These are phyloP conservation scores for Eimeria falciformis DNA, from an alignment of 169 alveolate genomes.

Conservation along the genomic window DNA sequence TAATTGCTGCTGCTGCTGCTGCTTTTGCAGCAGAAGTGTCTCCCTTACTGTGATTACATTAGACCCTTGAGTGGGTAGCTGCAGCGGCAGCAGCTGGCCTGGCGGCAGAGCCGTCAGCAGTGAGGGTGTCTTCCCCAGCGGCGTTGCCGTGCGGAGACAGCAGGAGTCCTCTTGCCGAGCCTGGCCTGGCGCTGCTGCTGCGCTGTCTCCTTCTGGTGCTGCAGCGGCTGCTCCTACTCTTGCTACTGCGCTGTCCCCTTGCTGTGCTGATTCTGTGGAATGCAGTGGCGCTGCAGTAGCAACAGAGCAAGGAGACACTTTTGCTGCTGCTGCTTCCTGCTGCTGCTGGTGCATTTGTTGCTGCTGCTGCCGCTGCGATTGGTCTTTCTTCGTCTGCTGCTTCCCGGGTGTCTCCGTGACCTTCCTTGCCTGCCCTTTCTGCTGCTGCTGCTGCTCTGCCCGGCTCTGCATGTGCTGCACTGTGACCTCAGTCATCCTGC, in stretches of 20 bases:
- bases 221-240: conserved; percentile 17
- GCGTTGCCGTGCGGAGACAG: not conserved
- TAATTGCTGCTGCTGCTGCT: conserved; percentile 23
- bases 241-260: conserved; percentile 36
- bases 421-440: not conserved
- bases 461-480: conserved; percentile 25
- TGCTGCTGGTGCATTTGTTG: conserved; percentile 38
- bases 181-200: conserved; percentile 22
- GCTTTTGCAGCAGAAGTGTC: not conserved
- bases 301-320: not conserved
- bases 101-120: not conserved
- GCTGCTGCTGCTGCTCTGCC: not conserved
- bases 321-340: conserved; percentile 1
- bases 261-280: not conserved
- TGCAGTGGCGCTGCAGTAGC: not conserved
- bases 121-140: not conserved
- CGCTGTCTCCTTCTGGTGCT: not conserved
- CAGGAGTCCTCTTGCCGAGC: not conserved
- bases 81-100: conserved; percentile 65
- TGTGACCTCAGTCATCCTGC: conserved; percentile 6
- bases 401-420: too few relatives aligned
- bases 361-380: conserved; percentile 8
- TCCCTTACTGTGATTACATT: conserved; percentile 6
- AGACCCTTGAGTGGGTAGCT: not conserved
- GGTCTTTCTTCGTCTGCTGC: not conserved